Conservation (phyloP, 192 early-diverging fungal species). For the Coemansia sp. region DNA sequence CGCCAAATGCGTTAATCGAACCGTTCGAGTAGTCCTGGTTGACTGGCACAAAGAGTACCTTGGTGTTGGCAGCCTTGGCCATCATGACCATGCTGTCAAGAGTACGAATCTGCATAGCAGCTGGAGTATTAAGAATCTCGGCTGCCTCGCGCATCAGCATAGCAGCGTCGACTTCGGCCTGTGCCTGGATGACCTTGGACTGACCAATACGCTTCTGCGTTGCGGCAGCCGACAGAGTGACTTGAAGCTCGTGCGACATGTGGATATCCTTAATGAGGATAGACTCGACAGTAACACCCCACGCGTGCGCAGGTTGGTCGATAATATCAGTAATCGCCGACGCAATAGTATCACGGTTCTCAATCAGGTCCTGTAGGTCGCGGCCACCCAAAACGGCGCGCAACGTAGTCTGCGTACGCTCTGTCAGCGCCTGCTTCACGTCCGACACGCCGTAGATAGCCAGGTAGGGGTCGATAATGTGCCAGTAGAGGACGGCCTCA, state of each 20-base stretch:
- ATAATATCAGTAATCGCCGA: constrained; percentile 85
- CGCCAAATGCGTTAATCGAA: constrained; percentile 52
- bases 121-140: constrained; percentile 85
- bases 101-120: constrained; percentile 87
- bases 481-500: constrained; percentile 88
- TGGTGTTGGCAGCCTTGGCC: constrained; percentile 72
- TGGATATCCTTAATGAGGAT: constrained; percentile 88
- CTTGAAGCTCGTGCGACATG: constrained; percentile 76
- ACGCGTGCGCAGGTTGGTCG: constrained; percentile 69
- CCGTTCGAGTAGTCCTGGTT: constrained; percentile 56
- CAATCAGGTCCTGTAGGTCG: constrained; percentile 86
- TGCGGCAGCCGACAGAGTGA: constrained; percentile 77
- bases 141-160: constrained; percentile 92
- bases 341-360: constrained; percentile 87
- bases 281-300: constrained; percentile 82
- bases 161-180: constrained; percentile 87
- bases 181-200: constrained; percentile 87
- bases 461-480: constrained; percentile 77
- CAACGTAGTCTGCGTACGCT: constrained; percentile 90
- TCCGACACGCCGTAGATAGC: constrained; percentile 82
- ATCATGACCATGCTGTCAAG: constrained; percentile 83
- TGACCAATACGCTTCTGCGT: constrained; percentile 87
- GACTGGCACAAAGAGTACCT: constrained; percentile 72
- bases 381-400: constrained; percentile 82
- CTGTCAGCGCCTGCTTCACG: constrained; percentile 77